These are phyloP conservation scores for Aegilops speltoides DNA, from an alignment of 176 grass and related monocot species.

Conservation along the genomic window DNA sequence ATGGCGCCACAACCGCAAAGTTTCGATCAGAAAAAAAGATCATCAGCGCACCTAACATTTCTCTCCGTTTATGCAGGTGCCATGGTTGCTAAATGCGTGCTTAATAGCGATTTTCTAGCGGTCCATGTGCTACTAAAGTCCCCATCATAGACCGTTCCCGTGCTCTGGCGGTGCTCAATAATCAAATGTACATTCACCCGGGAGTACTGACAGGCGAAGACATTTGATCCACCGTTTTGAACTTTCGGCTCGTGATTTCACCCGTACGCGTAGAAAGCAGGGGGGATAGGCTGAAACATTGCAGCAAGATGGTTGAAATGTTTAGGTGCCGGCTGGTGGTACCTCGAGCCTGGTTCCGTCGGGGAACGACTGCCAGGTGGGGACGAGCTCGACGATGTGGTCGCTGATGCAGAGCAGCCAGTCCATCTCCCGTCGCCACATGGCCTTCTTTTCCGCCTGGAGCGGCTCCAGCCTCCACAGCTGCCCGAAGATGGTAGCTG, in stretches of 20 bases:
- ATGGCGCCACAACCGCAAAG: neutral
- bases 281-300: slow-evolving; percentile 17
- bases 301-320: neutral
- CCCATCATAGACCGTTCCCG: neutral
- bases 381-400: slow-evolving; percentile 86
- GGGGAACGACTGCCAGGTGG: slow-evolving; percentile 90
- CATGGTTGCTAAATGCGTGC: neutral
- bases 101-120: neutral
- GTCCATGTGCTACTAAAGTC: slow-evolving; percentile 11
- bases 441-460: slow-evolving; percentile 77
- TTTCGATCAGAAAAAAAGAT: neutral
- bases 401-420: slow-evolving; percentile 95
- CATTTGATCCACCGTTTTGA: slow-evolving; percentile 16
- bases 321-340: neutral
- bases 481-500: slow-evolving; percentile 97
- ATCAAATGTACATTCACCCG: slow-evolving; percentile 4
- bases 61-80: neutral
- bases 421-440: slow-evolving; percentile 96
- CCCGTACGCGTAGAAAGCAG: neutral
- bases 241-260: neutral
- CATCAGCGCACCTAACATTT: neutral
- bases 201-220: slow-evolving; percentile 25
- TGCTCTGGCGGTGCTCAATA: neutral
- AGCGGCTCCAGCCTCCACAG: slow-evolving; percentile 92
- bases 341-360: slow-evolving; percentile 92